Evolutionary conservation across 805 yeast species (phyloP).

Genomic region (Komagataella kurtzmanii): DNA sequence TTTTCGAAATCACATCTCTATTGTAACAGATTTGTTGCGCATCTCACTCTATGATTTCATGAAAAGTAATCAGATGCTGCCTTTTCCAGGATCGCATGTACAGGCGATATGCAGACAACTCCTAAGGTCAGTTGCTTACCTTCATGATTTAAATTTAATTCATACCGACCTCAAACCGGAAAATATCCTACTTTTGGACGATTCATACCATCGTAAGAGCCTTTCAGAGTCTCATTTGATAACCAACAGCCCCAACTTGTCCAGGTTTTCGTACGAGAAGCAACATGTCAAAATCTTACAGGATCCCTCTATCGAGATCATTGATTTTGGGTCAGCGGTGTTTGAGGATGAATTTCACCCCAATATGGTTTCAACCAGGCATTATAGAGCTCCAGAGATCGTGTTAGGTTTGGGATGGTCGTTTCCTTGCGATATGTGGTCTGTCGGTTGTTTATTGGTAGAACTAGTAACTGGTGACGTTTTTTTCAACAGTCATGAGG

Average conservation of each 20-base stretch:
- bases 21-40: slow-evolving; percentile 79
- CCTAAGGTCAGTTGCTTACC: slow-evolving; percentile 70
- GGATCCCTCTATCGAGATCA: slow-evolving; percentile 75
- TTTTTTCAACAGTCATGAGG: slow-evolving; percentile 87
- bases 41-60: slow-evolving; percentile 82
- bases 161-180: slow-evolving; percentile 98
- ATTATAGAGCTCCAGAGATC: slow-evolving; percentile 95
- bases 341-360: slow-evolving; percentile 92
- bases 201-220: slow-evolving; percentile 25
- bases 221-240: slow-evolving; percentile 11
- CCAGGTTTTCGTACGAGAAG: slow-evolving; percentile 1
- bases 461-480: slow-evolving; percentile 93
- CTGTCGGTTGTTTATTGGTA: slow-evolving; percentile 84
- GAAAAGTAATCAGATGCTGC: slow-evolving; percentile 67
- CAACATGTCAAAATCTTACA: slow-evolving; percentile 33
- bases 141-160: slow-evolving; percentile 80
- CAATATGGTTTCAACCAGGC: slow-evolving; percentile 85
- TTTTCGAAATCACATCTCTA: slow-evolving; percentile 84
- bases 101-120: slow-evolving; percentile 83
- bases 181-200: slow-evolving; percentile 62
- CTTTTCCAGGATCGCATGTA: slow-evolving; percentile 92
- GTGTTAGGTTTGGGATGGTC: slow-evolving; percentile 95
- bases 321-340: slow-evolving; percentile 96
- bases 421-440: slow-evolving; percentile 94
- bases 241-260: slow-evolving; percentile 9